phyloP scores from a whole-genome alignment of 108 stramenopile species.

The Stephanodiscus triporus region DNA sequence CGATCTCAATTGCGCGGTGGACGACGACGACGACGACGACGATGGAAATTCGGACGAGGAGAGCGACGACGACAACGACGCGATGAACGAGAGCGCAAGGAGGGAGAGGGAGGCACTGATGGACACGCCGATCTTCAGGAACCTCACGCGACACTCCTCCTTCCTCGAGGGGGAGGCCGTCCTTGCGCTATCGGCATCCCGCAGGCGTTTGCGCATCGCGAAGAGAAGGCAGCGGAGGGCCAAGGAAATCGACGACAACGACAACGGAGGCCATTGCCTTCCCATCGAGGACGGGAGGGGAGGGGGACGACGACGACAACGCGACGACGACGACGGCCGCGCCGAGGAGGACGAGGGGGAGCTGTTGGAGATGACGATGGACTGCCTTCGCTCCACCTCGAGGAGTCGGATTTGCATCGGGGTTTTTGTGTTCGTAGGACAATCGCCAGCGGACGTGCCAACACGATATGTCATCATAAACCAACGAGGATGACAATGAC shows the following conservation, averaged over 20 bases:
- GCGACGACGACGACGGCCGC: conserved; percentile 1
- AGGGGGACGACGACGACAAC: background rate
- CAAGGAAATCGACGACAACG: background rate
- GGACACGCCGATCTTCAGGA: conserved; percentile 42
- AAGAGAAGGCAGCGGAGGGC: background rate
- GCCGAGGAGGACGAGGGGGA: conserved; percentile 22
- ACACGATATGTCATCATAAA: no score
- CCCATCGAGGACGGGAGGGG: no score
- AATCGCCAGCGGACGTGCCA: background rate
- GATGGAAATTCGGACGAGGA: conserved; percentile 10
- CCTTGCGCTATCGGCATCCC: conserved; percentile 45
- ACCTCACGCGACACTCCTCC: conserved; percentile 60
- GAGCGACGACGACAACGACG: conserved; percentile 7
- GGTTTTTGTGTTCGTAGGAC: conserved; percentile 54
- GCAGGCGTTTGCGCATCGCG: conserved; percentile 38
- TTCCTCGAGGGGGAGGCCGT: conserved; percentile 50
- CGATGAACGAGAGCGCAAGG: background rate
- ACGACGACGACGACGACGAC: conserved; percentile 28
- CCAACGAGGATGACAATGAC: no score
- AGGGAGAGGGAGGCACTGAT: conserved; percentile 15
- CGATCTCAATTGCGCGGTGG: conserved; percentile 33
- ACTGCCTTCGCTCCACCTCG: conserved; percentile 79
- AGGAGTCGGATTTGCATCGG: conserved; percentile 52
- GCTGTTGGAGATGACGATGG: conserved; percentile 60
- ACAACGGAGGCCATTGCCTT: no score